Conservation (phyloP, 495 filamentous ascomycete species). For the Diplogelasinospora grovesii region DNA sequence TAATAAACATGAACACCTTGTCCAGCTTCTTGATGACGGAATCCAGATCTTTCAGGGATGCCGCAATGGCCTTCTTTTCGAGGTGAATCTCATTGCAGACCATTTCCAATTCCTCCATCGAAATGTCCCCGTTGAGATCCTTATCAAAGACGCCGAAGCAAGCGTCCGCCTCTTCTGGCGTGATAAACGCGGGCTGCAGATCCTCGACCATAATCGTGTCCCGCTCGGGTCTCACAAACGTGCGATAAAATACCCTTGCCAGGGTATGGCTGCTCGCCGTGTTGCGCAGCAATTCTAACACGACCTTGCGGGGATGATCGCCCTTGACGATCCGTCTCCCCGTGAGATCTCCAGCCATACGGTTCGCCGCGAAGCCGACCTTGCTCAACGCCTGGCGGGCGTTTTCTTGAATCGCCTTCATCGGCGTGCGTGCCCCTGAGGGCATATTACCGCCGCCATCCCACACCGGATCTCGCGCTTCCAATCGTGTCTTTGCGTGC, state of each 20-base stretch:
- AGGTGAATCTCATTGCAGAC: slow-evolving; percentile 92
- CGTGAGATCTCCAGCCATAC: slow-evolving; percentile 92
- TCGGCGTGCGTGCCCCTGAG: slow-evolving; percentile 64
- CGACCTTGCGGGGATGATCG: slow-evolving; percentile 79
- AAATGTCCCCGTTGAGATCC: slow-evolving; percentile 94
- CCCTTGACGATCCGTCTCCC: slow-evolving; percentile 67
- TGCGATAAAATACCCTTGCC: slow-evolving; percentile 86
- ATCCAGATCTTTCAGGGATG: slow-evolving; percentile 89
- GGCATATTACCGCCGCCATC: slow-evolving; percentile 20
- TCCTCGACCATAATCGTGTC: slow-evolving; percentile 74
- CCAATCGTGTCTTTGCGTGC: slow-evolving; percentile 67
- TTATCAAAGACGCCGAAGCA: slow-evolving; percentile 94
- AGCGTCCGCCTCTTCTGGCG: slow-evolving; percentile 79
- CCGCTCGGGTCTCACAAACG: slow-evolving; percentile 66
- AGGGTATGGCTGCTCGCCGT: slow-evolving; percentile 76
- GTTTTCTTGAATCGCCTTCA: slow-evolving; percentile 60
- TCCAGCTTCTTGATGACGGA: slow-evolving; percentile 92
- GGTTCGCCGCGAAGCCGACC: slow-evolving; percentile 81
- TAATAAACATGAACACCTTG: slow-evolving; percentile 79
- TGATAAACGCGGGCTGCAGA: slow-evolving; percentile 72
- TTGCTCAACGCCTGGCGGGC: slow-evolving; percentile 68
- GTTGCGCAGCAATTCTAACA: slow-evolving; percentile 65
- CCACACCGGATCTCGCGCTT: slow-evolving; percentile 62
- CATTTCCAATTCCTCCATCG: slow-evolving; percentile 89
- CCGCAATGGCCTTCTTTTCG: slow-evolving; percentile 91